Evolutionary conservation across 164 flowering plant species (phyloP), one percentile per base, ranked within the genome.

Genomic region (Chimonanthus salicifolius): DNA sequence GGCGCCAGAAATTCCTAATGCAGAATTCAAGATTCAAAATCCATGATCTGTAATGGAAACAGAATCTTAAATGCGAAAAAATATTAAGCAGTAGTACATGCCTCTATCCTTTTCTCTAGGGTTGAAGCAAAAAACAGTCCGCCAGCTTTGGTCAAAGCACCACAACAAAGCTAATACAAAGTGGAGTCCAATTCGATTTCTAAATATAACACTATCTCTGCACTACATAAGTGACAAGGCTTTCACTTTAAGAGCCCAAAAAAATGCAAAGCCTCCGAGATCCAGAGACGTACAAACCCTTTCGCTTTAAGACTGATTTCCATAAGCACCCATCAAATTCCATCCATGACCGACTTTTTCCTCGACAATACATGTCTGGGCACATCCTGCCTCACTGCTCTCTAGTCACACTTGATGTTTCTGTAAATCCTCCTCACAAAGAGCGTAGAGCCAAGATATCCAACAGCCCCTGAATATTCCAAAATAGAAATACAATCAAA

Each of bases 351-450:
- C 18, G 33, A 54, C 70, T 49, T 20, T 68, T 16, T 62, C 60
- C 60, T 45, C 58, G 15, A 49, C 7, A 9, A 58, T 49, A 18
- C 7, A 4, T 62, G 33, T 33, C 33, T 33, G 33, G 33, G 33
- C 33, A 33, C 33, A 2, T 10, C 18, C 60, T n/a, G 20, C 58
- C 33, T 60, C 9, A 62, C 5, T 49, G 9, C 60, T 33, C 58
- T 58, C 73, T 86, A 90, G 78, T 93, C 98, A 80, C 98, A 91
- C 74, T 91, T 93, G 82, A 93, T 93, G 83, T 93, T 91, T 81
- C 94, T 89, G 87, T 93, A 93, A 74, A 93, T 93, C 88, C 97
- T 88, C 77, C 97, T 84, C 71, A 93, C 97, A 72, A 91, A 93
- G 72, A 91, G 77, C 60, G 86, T 84, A 10, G 98, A 90, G 58